Base-by-base conservation (phyloP, 371 early-diverging fungal species). In the Gilbertella persicaria region DNA sequence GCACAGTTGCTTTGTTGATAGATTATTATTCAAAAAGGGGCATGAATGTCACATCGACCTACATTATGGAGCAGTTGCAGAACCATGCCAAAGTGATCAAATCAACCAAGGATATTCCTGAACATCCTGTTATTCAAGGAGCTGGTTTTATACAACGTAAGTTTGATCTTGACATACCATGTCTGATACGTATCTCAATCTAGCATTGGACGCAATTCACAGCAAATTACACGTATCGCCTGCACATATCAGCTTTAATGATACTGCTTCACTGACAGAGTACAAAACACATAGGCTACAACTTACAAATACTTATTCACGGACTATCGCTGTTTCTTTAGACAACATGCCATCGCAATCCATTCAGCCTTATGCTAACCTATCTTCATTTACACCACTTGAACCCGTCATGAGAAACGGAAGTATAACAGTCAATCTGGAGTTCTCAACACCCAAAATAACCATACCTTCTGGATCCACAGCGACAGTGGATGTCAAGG, bases 111-210 rank as follows among this genome's bases (percentile, higher is more conserved):
- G 63, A 76, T 29, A 53, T 20, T 8, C 71, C 64, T 46, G 55
- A 76, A 14, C 67, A 80, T 53, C 72, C 77, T 10, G 55, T 72
- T 13, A 41, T 61, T 6, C 87, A 90, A 68, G 94, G 94, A n/a
- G 80, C 88, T 35, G 94, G 94, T 17, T 66, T 94, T 13, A 69
- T 94, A 37, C 79, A 91, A 66, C 68, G 74, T 70, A 56, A 58
- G 59, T 48, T 44, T 44, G n/a, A 29, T n/a, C 5, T 9, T 38
- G 3, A 41, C 13, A 25, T 19, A 17, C 2, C 10, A 41, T 43
- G 44, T 69, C 47, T 37, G 83, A 87, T 71, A 58, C 47, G 4
- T 43, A 16, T 2, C n/a, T 39, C 28, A 17, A 19, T 20, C 23
- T 55, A 73, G 74, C 85, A 19, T 66, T 73, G 53, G 66, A 78